phyloP scores from a whole-genome alignment of 2,329 filamentous ascomycete genomes.

The Trematosphaeria pertusa region DNA sequence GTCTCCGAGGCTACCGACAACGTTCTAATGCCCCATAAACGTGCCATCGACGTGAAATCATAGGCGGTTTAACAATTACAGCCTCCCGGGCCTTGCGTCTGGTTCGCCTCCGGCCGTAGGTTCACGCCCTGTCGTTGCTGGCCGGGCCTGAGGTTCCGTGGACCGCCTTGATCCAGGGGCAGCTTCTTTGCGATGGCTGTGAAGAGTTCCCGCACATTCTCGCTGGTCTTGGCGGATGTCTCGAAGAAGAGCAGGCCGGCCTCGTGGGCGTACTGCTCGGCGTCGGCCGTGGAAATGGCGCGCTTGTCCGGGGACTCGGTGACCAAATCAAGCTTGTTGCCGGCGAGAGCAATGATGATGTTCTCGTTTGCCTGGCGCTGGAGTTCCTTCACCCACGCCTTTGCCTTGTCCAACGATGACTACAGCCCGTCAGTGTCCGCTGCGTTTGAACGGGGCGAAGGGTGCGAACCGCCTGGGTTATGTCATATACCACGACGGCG shows the following conservation, averaged over 20 bases:
- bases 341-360: conserved; percentile 83
- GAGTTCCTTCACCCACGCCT: conserved; percentile 98
- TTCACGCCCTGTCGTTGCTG: conserved; percentile 70
- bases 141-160: conserved; percentile 74
- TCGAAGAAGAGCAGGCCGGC: conserved; percentile 97
- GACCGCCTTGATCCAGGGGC: conserved; percentile 93
- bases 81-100: conserved; percentile 63
- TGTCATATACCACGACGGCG: conserved; percentile 98
- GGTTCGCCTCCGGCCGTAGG: conserved; percentile 67
- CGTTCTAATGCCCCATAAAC: no score
- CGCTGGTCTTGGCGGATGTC: conserved; percentile 95
- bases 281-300: conserved; percentile 85
- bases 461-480: conserved; percentile 89
- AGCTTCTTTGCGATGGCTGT: conserved; percentile 98
- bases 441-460: conserved; percentile 18
- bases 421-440: conserved; percentile 50
- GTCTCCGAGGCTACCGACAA: no score
- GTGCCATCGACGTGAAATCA: no score
- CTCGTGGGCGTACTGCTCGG: conserved; percentile 93
- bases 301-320: conserved; percentile 95
- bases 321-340: conserved; percentile 94
- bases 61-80: conserved; percentile 71
- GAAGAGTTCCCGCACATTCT: conserved; percentile 95
- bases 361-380: conserved; percentile 99
- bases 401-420: conserved; percentile 98